A percentile compares a stretch with the other conserved stretches of the same genome.
phyloP scores from a whole-genome alignment of 768 basidiomycete species.

The Chalciporus chontae region DNA sequence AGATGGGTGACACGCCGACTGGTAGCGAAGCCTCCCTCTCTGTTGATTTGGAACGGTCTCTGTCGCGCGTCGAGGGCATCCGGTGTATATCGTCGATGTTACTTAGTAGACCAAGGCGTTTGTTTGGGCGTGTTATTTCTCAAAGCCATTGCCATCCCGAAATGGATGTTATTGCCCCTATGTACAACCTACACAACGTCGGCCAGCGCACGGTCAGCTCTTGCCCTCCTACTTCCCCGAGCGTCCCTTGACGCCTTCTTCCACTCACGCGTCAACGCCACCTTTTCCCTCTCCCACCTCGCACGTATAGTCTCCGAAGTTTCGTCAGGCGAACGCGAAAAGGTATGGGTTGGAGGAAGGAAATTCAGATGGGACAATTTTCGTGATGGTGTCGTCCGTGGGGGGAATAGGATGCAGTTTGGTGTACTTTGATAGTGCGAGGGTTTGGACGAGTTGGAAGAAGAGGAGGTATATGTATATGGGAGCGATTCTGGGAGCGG shows the following conservation, averaged over 20 bases:
- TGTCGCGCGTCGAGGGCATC: conserved; percentile 17
- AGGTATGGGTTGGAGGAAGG: conserved; percentile 17
- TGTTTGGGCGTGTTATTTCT: conserved; percentile 13
- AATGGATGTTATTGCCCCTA: neutral
- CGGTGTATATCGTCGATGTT: neutral
- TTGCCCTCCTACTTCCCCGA: conserved; percentile 56
- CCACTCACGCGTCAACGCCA: conserved; percentile 70
- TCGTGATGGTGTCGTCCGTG: conserved; percentile 43
- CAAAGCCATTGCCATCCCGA: neutral
- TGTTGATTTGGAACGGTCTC: conserved; percentile 41
- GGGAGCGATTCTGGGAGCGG: conserved; percentile 37
- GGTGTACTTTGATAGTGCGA: conserved; percentile 16
- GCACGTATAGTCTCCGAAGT: conserved; percentile 49
- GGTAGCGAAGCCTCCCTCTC: conserved; percentile 48
- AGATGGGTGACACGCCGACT: conserved; percentile 56
- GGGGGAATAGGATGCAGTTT: conserved; percentile 19
- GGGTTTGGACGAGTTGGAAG: conserved; percentile 6
- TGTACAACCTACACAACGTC: neutral
- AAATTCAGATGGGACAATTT: conserved; percentile 49
- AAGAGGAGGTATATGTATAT: conserved; percentile 10
- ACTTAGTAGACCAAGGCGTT: neutral
- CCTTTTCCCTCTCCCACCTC: conserved; percentile 68
- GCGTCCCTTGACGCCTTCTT: conserved; percentile 76
- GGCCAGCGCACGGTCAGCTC: conserved; percentile 29
- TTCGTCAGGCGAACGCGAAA: conserved; percentile 20